A percentile compares a stretch with the other conserved stretches of the same genome.
These are phyloP conservation scores for Aspergillus pseudoterreus DNA, from an alignment of 2,329 filamentous ascomycete species.

Conservation along the genomic window DNA sequence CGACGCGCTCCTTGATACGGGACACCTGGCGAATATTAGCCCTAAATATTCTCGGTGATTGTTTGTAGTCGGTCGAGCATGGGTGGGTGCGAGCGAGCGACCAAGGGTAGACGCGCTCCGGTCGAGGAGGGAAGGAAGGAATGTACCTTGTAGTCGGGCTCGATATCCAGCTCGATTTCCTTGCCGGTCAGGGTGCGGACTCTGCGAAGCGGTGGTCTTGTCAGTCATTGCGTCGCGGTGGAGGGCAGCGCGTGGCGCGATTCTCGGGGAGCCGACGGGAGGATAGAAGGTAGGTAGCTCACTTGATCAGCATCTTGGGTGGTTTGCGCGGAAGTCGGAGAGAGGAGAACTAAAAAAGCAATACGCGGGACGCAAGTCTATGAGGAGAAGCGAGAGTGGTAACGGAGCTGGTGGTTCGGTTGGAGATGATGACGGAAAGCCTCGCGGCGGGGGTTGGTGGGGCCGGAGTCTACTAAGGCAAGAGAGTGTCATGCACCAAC, in stretches of 20 bases:
- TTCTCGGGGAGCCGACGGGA: neutral
- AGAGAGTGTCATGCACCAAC: neutral
- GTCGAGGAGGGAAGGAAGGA: neutral
- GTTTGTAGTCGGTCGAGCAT: neutral
- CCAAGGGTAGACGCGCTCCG: neutral
- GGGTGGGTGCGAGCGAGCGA: neutral
- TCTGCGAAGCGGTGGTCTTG: conserved; percentile 48
- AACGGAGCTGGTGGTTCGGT: conserved; percentile 10
- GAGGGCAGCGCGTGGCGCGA: neutral
- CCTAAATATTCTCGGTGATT: neutral
- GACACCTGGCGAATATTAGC: conserved; percentile 59
- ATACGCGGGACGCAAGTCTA: neutral
- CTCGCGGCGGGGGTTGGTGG: conserved; percentile 31
- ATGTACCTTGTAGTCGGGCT: conserved; percentile 81
- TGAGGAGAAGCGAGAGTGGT: conserved; percentile 11
- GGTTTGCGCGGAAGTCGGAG: neutral
- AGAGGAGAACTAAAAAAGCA: neutral
- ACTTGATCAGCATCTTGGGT: conserved; percentile 52
- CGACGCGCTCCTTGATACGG: conserved; percentile 97
- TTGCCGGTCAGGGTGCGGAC: conserved; percentile 97
- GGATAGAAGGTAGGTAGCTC: conserved; percentile 15
- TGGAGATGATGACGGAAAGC: conserved; percentile 23
- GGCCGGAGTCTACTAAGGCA: conserved; percentile 11
- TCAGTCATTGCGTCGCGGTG: neutral
- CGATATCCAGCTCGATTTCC: conserved; percentile 98